Evolutionary conservation across 108 stramenopile genomes (phyloP), one percentile per base, ranked within the genome.

Genomic region (Thalassiosira profunda): DNA sequence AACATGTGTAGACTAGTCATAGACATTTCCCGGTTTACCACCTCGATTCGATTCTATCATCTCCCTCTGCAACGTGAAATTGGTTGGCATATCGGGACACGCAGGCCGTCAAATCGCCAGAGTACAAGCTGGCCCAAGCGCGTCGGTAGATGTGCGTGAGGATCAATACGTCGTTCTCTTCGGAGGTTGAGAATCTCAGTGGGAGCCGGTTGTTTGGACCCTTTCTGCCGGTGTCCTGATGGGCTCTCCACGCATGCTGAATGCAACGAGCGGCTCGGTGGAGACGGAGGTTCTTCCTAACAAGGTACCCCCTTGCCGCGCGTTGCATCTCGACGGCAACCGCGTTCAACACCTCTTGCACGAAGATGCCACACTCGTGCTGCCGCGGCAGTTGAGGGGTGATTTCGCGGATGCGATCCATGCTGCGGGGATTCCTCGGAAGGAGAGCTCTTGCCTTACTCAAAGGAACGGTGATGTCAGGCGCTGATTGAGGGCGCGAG

Each of bases 271-370:
- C 24, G 1, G 59, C 59, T 17, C 3, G 28, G 40, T 65, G 31
- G 21, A 58, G 63, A 46, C 58, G 31, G 21, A 58, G 63, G 20
- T 25, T 38, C 1, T 56, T 45, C 29, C 61, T 18, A 3, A 52
- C 67, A 58, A 70, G 54, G 48, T 70, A 70, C 10, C 56, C 20
- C 15, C 76, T 78, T 4, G 42, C 56, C 35, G 25, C 34, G 30
- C 68, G 64, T 70, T 78, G 76, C 45, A 78, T 64, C 11, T 59
- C 63, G 37, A 78, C 68, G 18, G 68, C 55, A 33, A 78, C 76
- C 10, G 76, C 69, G 41, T 78, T 70, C 48, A 78, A 23, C 18
- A 78, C 54, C 54, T 62, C 44, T 54, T 78, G 65, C 34, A 78
- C 30, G 38, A 78, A 78, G 9, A 78, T 42, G 17, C 76, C 76